Base-by-base conservation (phyloP, 169 alveolate species). In the Haemoproteus tartakovskyi region DNA sequence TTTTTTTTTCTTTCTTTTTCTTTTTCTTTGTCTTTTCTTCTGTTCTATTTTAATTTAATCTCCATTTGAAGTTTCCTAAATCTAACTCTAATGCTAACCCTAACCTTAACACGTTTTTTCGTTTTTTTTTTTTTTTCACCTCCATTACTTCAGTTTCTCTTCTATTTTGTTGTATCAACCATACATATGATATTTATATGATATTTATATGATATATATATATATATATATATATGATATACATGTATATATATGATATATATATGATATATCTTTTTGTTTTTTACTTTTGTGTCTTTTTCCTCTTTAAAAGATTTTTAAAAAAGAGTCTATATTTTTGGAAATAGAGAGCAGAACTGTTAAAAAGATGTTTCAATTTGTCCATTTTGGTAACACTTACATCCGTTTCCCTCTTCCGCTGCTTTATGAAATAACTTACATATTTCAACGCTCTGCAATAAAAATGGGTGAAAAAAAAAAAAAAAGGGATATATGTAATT, bases 241-340 rank as follows among this genome's bases (percentile, higher is more conserved):
- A n/a, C n/a, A n/a, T n/a, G n/a, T n/a, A 45, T 0, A 45, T 0
- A 4, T 9, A 9, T 45, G 2, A 2, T 11, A 14, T 9, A 14
- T 8, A 1, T 18, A 45, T 16, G 6, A 16, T n/a, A 45, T 43
- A 12, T 11, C 22, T 48, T 37, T 47, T 60, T 60, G 6, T 56
- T 56, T 70, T 70, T 27, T 59, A 43, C 47, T 70, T 47, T 70
- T n/a, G 24, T 46, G 8, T 12, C 0, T n/a, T n/a, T n/a, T n/a
- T n/a, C n/a, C n/a, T n/a, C n/a, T 48, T 54, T 18, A 14, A 70
- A 3, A 70, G 56, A 29, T 46, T 70, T 70, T 70, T 70, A 11
- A 70, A 70, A 70, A 70, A n/a, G 40, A 70, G 50, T 37, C 56
- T 70, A 43, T 54, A 70, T 37, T 70, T 70, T 29, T 74, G 70